Conservation (phyloP, 192 early-diverging fungal species). For the Podila horticola region DNA sequence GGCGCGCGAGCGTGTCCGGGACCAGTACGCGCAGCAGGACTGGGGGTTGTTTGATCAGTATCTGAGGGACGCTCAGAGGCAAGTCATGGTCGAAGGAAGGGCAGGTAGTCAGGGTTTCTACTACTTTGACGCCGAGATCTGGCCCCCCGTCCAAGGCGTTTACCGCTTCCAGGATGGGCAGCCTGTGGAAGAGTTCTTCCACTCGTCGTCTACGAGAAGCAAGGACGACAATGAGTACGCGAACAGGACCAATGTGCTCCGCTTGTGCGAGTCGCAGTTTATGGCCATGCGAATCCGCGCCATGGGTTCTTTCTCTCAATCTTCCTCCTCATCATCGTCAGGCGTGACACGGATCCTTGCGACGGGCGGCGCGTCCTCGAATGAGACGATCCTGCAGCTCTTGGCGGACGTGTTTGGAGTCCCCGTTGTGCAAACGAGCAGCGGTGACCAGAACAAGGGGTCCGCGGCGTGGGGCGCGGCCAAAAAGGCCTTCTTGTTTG, state of each 20-base stretch:
- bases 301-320: constrained; percentile 7
- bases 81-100: background rate
- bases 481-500: constrained; percentile 59
- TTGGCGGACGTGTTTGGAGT: constrained; percentile 80
- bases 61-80: constrained; percentile 45
- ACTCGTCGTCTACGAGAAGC: constrained; percentile 2
- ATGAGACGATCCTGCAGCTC: constrained; percentile 64
- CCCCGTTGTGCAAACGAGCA: constrained; percentile 59
- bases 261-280: constrained; percentile 79
- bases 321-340: constrained; percentile 9
- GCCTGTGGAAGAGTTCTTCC: constrained; percentile 51
- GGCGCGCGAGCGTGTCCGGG: constrained; percentile 76
- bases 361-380: constrained; percentile 79
- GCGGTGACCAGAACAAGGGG: constrained; percentile 46
- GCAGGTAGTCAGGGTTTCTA: constrained; percentile 71
- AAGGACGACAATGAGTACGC: background rate
- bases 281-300: constrained; percentile 74
- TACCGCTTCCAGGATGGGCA: constrained; percentile 65
- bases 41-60: constrained; percentile 71
- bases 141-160: constrained; percentile 75
- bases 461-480: constrained; percentile 73
- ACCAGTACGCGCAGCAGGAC: constrained; percentile 56
- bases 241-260: constrained; percentile 63
- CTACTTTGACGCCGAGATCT: constrained; percentile 78
- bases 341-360: constrained; percentile 67